Evolutionary conservation across 2,329 filamentous ascomycete species (phyloP), one percentile per base, ranked within the genome.

Genomic region (Exophiala calicioides): DNA sequence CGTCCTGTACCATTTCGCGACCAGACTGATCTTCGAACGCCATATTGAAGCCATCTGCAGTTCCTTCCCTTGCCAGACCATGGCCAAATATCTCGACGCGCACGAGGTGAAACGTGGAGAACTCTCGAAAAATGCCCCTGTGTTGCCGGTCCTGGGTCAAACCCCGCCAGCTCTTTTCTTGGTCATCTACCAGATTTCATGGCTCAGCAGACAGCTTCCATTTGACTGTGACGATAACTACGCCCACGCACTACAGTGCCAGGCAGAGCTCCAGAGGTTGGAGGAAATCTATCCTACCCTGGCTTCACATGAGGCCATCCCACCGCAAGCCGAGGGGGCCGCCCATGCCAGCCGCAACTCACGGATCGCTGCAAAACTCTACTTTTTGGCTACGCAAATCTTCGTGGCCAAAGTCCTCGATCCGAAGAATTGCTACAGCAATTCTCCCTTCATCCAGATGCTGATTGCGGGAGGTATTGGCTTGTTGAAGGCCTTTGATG

Each of bases 1-100:
- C 5, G 41, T 48, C 12, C 38, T 55, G 1, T 55, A 55, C 39
- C 52, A 55, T 21, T 47, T 55, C 23, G 45, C 48, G 7, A 55
- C 52, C 32, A 46, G 52, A 34, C 19, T 55, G 24, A 42, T 55
- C 13, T 41, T 52, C 20, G 52, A 51, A 32, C 21, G 42, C 7
- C 48, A 55, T 37, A 43, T 55, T 15, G 44, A 47, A n/a, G 33
- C 29, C 23, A 44, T 39, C 41, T 52, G 44, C 36, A 24, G 23
- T 8, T 36, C 48, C 10, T 55, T 55, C 31, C 52, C 52, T 7
- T 35, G 12, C 16, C 40, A 32, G 19, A 49, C 48, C 4, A 29
- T 52, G 8, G 27, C 45, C 4, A 55, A 52, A 19, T 55, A 55
- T n/a, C 52, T 55, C 26, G 48, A 52, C 13, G 52, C 48, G 10